A percentile compares a stretch with the other conserved stretches of the same genome.
Conservation (phyloP, 768 basidiomycete genomes). For the Hygrocybe punicea region DNA sequence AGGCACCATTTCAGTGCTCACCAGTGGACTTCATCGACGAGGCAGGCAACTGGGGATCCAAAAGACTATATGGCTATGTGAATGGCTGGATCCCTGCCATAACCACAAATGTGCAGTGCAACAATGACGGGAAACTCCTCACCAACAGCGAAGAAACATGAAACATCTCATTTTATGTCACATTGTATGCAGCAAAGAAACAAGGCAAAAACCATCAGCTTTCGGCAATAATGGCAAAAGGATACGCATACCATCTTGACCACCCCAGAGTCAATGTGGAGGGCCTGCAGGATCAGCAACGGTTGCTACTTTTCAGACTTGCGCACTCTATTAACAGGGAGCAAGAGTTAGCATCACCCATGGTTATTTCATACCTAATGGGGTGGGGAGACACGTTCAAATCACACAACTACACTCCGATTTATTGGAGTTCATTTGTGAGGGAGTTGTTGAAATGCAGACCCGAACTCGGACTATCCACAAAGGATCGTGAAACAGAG, state of each 20-base stretch:
- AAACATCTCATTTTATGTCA: constrained; percentile 34
- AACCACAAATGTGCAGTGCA: constrained; percentile 29
- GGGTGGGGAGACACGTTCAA: constrained; percentile 39
- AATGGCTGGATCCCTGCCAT: constrained; percentile 27
- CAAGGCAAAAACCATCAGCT: constrained; percentile 31
- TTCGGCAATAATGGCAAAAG: constrained; percentile 34
- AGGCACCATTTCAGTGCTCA: constrained; percentile 24
- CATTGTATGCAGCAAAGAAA: constrained; percentile 35
- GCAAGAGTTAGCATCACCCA: constrained; percentile 38
- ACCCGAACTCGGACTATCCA: constrained; percentile 17
- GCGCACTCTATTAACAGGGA: constrained; percentile 33
- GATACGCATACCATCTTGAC: constrained; percentile 28
- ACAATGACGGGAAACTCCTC: constrained; percentile 43
- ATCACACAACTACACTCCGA: constrained; percentile 35
- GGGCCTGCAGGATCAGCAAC: constrained; percentile 22
- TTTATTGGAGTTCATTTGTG: constrained; percentile 35
- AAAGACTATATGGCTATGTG: constrained; percentile 22
- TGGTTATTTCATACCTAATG: constrained; percentile 44
- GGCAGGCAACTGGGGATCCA: constrained; percentile 25
- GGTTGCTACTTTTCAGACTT: constrained; percentile 29
- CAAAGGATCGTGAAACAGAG: too few relatives aligned
- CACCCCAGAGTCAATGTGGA: constrained; percentile 15
- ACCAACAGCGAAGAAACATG: constrained; percentile 34
- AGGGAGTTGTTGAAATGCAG: constrained; percentile 15
- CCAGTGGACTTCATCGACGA: constrained; percentile 18